phyloP scores from a whole-genome alignment of 768 basidiomycete genomes.

The Suillus subluteus region DNA sequence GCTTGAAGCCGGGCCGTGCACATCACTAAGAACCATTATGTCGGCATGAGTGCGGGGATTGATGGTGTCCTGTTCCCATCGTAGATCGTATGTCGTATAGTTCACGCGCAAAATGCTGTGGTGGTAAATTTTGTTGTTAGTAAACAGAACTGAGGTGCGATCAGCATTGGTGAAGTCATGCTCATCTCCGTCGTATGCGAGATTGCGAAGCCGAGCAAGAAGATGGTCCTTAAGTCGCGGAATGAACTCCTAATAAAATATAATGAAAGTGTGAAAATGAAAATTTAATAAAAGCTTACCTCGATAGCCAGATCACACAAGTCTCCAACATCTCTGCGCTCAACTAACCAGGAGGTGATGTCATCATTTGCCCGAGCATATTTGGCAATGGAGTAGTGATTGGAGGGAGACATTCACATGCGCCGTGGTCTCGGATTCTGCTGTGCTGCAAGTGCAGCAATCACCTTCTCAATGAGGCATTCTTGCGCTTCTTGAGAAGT shows the following conservation, averaged over 20 bases:
- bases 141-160: conserved; percentile 23
- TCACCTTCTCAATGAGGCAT: conserved; percentile 22
- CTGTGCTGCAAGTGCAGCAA: not conserved
- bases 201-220: conserved; percentile 6
- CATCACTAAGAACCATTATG: conserved; percentile 37
- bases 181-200: conserved; percentile 19
- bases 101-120: conserved; percentile 36
- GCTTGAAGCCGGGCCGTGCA: no score
- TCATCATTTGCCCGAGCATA: conserved; percentile 9
- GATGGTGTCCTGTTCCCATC: conserved; percentile 18
- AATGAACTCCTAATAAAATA: conserved; percentile 32
- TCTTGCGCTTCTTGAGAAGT: conserved; percentile 22
- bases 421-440: not conserved
- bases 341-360: conserved; percentile 18
- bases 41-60: conserved; percentile 29
- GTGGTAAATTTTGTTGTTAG: conserved; percentile 22
- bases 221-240: conserved; percentile 20
- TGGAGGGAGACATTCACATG: not conserved
- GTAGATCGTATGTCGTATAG: conserved; percentile 31
- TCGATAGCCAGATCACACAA: conserved; percentile 30
- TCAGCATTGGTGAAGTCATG: conserved; percentile 27
- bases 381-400: conserved; percentile 27
- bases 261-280: not conserved
- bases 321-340: not conserved
- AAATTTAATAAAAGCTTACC: no score